phyloP scores from a whole-genome alignment of 495 filamentous ascomycete species.

The Cercophora newfieldiana region DNA sequence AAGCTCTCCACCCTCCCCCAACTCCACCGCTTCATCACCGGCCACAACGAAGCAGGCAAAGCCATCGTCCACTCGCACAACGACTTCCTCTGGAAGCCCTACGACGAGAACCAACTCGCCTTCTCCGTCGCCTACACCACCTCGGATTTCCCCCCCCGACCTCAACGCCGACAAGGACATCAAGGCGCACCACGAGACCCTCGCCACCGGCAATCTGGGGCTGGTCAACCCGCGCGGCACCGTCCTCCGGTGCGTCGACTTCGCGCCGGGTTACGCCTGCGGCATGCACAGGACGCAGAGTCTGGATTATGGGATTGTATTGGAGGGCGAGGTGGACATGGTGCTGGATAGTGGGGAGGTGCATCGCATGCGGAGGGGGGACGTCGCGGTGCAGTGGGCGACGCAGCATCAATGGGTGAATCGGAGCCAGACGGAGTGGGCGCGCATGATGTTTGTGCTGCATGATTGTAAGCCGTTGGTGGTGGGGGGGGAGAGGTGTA shows the following conservation, averaged over 20 bases:
- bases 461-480: conserved; percentile 48
- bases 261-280: conserved; percentile 53
- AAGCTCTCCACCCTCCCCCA: conserved; percentile 38
- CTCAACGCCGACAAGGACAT: conserved; percentile 56
- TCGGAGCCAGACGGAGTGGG: conserved; percentile 52
- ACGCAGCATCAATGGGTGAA: conserved; percentile 73
- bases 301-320: conserved; percentile 75
- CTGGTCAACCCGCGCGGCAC: conserved; percentile 51
- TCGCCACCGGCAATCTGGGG: conserved; percentile 42
- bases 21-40: conserved; percentile 42
- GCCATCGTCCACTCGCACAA: conserved; percentile 37
- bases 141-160: conserved; percentile 51
- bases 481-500: conserved; percentile 43
- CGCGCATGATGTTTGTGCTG: conserved; percentile 60
- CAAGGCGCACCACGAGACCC: conserved; percentile 34
- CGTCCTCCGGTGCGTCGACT: conserved; percentile 63
- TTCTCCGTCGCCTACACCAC: conserved; percentile 51
- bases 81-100: conserved; percentile 33
- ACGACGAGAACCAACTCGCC: conserved; percentile 34
- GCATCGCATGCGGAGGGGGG: conserved; percentile 57
- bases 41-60: conserved; percentile 39
- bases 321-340: conserved; percentile 70
- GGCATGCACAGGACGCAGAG: conserved; percentile 72
- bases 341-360: conserved; percentile 61
- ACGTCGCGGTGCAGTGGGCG: conserved; percentile 63